phyloP scores from a whole-genome alignment of 83 land plant genomes.

The Picea mariana region DNA sequence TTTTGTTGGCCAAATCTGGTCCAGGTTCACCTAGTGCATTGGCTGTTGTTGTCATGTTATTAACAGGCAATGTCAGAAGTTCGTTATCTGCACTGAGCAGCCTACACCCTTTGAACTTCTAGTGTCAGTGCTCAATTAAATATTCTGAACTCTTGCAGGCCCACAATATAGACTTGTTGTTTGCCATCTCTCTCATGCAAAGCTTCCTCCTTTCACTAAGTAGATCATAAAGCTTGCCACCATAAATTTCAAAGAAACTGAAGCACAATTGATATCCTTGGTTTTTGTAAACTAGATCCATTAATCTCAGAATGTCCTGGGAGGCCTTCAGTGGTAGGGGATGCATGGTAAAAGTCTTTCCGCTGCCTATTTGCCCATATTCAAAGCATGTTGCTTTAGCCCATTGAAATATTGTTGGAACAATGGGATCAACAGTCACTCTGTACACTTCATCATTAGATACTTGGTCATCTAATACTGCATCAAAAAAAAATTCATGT shows the following conservation, averaged over 20 bases:
- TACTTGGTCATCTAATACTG: constrained; percentile 73
- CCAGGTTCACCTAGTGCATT: too few species aligned
- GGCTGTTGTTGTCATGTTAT: too few species aligned
- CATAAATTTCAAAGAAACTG: constrained; percentile 98
- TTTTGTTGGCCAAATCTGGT: too few species aligned
- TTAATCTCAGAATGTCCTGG: too few species aligned
- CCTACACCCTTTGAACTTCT: too few species aligned
- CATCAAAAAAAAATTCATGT: constrained; percentile 82
- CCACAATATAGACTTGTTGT: too few species aligned
- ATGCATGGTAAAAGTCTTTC: constrained; percentile 97
- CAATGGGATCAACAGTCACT: constrained; percentile 94
- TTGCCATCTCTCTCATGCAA: too few species aligned
- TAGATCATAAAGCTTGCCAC: too few species aligned
- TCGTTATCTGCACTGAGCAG: constrained; percentile 86
- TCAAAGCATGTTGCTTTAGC: constrained; percentile 99
- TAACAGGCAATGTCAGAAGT: too few species aligned
- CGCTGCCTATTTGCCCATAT: constrained; percentile 99
- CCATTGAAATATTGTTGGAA: constrained; percentile 89
- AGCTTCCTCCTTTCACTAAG: too few species aligned
- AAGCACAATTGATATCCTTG: constrained; percentile 92
- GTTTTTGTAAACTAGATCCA: constrained; percentile 70
- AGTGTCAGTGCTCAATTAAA: too few species aligned
- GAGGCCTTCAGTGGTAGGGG: constrained; percentile 93
- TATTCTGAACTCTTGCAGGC: too few species aligned
- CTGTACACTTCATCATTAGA: constrained; percentile 97